These are phyloP conservation scores for Toxicodendron radicans DNA, from an alignment of 345 rosid genomes.

Conservation along the genomic window DNA sequence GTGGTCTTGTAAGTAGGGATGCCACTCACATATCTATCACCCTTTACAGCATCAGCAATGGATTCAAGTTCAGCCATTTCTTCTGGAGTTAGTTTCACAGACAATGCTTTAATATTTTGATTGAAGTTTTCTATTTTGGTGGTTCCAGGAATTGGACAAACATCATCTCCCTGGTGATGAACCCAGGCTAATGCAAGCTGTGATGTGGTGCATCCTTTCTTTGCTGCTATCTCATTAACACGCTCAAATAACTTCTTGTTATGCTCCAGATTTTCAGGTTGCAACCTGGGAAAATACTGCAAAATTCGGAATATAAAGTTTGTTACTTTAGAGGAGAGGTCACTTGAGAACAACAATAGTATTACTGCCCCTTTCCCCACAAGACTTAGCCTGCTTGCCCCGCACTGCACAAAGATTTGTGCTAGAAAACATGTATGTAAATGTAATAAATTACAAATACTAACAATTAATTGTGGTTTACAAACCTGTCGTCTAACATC, in stretches of 20 bases:
- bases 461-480: neutral
- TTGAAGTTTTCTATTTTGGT: conserved; percentile 52
- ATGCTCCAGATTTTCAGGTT: conserved; percentile 52
- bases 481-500: conserved; percentile 53
- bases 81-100: conserved; percentile 19
- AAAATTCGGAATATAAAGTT: neutral
- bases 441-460: neutral
- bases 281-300: conserved; percentile 61
- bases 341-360: no score
- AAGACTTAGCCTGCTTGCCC: conserved; percentile 25
- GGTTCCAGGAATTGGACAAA: conserved; percentile 68
- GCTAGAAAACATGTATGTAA: no score
- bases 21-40: conserved; percentile 26
- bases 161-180: conserved; percentile 64
- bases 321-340: conserved; percentile 29
- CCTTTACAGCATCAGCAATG: conserved; percentile 26
- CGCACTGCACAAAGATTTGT: no score
- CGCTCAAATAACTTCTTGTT: conserved; percentile 40
- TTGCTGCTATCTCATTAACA: conserved; percentile 44
- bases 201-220: conserved; percentile 57
- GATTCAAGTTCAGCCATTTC: conserved; percentile 33
- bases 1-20: conserved; percentile 29
- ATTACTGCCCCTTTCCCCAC: no score
- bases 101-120: conserved; percentile 29
- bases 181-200: conserved; percentile 75